Evolutionary conservation across 2,329 filamentous ascomycete genomes (phyloP), one percentile per base, ranked within the genome.

Genomic region (Paecilomyces niveus): DNA sequence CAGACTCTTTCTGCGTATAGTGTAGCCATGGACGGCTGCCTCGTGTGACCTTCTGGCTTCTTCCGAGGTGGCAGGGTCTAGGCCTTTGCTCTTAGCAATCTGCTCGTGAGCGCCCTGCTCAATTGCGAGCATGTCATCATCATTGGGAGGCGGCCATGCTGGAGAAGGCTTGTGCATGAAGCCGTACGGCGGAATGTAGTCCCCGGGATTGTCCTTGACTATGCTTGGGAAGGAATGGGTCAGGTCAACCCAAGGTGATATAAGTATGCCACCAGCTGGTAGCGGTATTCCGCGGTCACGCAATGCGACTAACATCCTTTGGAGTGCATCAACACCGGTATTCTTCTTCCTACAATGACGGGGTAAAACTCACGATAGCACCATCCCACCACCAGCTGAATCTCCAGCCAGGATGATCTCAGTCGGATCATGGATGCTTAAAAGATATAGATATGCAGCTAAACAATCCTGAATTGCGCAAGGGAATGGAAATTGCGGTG

Each of bases 171-270:
- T 91, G 66, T 97, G 92, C 63, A 95, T 87, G 67, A 99, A 97
- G 0, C 94, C 94, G 64, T 88, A 82, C 0, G 86, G 77, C 3
- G 94, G 94, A 33, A 99, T 93, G 66, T 97, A 97, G 70, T 99
- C 94, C 55, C 90, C 75, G 0, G 85, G 83, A 54, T 84, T 86
- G 49, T 91, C 85, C 4, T 80, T 83, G 1, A 85, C 83, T n/a
- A 96, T 83, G 64, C 92, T 97, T 0, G 94, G 94, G 63, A 97
- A 97, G 0, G 92, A 97, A 71, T 97, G 93, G 0, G 91, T 96
- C 56, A 97, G 77, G 71, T 99, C 94, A 8, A 93, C 92, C 94
- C 94, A 99, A 0, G 94, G 94, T 54, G 91, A 96, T 55, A 97
- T 89, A 49, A 97, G 79, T 52, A 97, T 87, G 3, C 89, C 92